phyloP scores from a whole-genome alignment of 306 rosid species.

The Delonix regia region DNA sequence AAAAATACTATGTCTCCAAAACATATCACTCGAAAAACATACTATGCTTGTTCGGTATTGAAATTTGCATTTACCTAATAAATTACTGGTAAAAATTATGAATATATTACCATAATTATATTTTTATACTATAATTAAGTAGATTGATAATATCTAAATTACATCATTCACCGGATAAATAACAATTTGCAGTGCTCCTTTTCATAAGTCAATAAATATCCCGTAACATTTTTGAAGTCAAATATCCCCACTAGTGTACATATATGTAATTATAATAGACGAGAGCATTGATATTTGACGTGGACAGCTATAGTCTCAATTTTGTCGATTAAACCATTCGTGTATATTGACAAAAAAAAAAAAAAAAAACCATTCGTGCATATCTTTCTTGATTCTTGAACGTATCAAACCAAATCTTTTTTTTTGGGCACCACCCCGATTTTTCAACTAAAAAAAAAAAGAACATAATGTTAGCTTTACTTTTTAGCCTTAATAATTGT shows the following conservation, averaged over 20 bases:
- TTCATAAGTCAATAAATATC: background rate
- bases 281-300: slow-evolving; percentile 12
- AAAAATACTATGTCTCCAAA: too few species aligned
- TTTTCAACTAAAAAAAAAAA: background rate
- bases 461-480: too few species aligned
- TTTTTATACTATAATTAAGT: too few species aligned
- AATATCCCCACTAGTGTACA: slow-evolving; percentile 9
- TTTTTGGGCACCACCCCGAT: background rate
- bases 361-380: background rate
- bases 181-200: background rate
- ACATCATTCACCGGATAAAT: background rate
- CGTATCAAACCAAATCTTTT: slow-evolving; percentile 31
- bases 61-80: too few species aligned
- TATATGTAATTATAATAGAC: background rate
- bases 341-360: too few species aligned
- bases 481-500: background rate
- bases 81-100: too few species aligned
- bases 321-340: background rate
- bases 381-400: slow-evolving; percentile 13
- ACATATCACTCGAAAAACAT: too few species aligned
- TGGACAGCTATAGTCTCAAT: slow-evolving; percentile 6
- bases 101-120: too few species aligned
- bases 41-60: too few species aligned
- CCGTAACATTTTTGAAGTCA: background rate
- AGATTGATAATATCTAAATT: too few species aligned